These are phyloP conservation scores for Cornus suecica DNA, from an alignment of 148 eudicot species.

Conservation along the genomic window DNA sequence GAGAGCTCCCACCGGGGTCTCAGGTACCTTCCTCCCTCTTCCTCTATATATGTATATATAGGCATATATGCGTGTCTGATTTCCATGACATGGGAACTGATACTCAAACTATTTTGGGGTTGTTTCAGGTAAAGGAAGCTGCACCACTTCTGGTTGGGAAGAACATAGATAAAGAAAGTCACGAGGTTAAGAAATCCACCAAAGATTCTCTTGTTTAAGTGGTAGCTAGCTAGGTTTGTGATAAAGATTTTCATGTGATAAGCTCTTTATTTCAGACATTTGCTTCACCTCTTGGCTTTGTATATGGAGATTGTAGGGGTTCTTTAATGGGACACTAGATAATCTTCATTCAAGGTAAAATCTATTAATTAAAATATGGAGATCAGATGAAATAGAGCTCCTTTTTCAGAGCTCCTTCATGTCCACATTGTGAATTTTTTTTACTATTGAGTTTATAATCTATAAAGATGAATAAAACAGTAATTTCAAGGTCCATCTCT, in stretches of 20 bases:
- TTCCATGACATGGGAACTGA: background rate
- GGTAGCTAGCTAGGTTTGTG: slow-evolving; percentile 7
- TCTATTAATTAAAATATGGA: too few relatives aligned
- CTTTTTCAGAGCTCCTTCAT: too few relatives aligned
- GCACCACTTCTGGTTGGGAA: slow-evolving; percentile 40
- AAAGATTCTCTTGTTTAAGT: slow-evolving; percentile 49
- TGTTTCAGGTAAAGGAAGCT: slow-evolving; percentile 48
- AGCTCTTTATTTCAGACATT: background rate
- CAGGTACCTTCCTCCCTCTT: slow-evolving; percentile 37
- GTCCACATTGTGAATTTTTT: too few relatives aligned
- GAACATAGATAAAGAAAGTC: slow-evolving; percentile 39
- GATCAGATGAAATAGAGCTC: too few relatives aligned
- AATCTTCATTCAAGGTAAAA: too few relatives aligned
- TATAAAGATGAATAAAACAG: too few relatives aligned
- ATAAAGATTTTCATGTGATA: background rate
- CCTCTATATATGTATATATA: background rate
- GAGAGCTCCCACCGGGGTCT: slow-evolving; percentile 33
- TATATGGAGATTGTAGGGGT: too few relatives aligned
- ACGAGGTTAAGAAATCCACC: slow-evolving; percentile 41
- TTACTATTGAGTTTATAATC: too few relatives aligned
- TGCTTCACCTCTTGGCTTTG: background rate
- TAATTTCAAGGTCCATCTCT: too few relatives aligned
- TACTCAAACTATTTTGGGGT: slow-evolving; percentile 3
- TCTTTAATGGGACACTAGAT: too few relatives aligned
- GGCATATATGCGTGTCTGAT: background rate